Conservation (phyloP, 129 eudicot species). For the Artemisia tridentata region DNA sequence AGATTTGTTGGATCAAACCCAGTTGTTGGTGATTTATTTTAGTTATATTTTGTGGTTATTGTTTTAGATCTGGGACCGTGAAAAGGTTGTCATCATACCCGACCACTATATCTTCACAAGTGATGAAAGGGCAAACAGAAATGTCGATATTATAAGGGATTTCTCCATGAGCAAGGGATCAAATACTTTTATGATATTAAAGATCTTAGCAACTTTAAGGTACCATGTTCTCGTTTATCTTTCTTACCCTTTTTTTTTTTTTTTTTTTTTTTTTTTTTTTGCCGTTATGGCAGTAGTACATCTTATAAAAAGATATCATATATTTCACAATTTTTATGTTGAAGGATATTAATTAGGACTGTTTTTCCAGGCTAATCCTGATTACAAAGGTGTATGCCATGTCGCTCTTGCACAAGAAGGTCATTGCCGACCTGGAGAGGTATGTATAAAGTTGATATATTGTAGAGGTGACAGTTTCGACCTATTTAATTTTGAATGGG, state of each 20-base stretch:
- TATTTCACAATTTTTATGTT: background rate
- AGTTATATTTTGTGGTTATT: background rate
- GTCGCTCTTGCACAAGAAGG: constrained; percentile 99
- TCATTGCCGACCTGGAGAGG: constrained; percentile 99
- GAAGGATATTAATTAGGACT: background rate
- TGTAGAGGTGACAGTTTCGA: background rate
- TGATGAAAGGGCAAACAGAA: constrained; percentile 89
- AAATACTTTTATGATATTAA: constrained; percentile 92
- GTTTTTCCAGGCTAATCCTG: constrained; percentile 81
- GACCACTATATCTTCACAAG: constrained; percentile 91
- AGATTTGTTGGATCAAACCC: too few relatives aligned
- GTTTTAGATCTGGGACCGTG: constrained; percentile 93
- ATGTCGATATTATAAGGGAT: constrained; percentile 87
- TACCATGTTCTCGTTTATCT: constrained; percentile 13
- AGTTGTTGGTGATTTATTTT: too few relatives aligned
- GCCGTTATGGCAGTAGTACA: too few relatives aligned
- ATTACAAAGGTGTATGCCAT: constrained; percentile 98
- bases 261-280: background rate
- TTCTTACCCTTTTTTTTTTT: too few relatives aligned
- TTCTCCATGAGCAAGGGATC: constrained; percentile 78
- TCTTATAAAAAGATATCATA: background rate
- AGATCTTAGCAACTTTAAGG: constrained; percentile 86
- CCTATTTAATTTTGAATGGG: background rate
- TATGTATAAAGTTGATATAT: constrained; percentile 1
- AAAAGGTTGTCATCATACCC: constrained; percentile 86